phyloP scores from a whole-genome alignment of 108 stramenopile species.

The Cyclostephanos tholiformis region DNA sequence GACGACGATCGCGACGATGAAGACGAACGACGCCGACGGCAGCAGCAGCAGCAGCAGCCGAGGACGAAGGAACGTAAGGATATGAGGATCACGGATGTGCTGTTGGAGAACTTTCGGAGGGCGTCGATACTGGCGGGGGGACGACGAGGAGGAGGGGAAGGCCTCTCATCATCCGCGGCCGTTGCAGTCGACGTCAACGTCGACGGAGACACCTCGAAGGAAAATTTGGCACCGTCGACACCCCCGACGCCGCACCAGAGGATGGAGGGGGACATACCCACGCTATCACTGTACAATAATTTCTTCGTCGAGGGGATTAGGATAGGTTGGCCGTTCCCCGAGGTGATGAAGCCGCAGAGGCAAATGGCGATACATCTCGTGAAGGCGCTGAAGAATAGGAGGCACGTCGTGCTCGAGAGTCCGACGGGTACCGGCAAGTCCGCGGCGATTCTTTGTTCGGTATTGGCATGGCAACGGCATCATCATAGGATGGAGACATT shows the following conservation, averaged over 20 bases:
- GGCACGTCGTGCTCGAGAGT: conserved; percentile 76
- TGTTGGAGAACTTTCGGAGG: conserved; percentile 48
- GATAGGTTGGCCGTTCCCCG: conserved; percentile 79
- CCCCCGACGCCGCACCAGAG: conserved; percentile 5
- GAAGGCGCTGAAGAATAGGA: conserved; percentile 61
- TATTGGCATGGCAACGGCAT: conserved; percentile 76
- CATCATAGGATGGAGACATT: conserved; percentile 19
- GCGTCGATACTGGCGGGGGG: conserved; percentile 17
- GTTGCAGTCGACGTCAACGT: neutral
- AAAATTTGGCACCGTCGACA: neutral
- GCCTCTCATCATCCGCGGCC: no score
- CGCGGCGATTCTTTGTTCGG: conserved; percentile 76
- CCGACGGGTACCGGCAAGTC: conserved; percentile 87
- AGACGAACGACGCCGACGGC: neutral
- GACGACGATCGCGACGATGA: neutral
- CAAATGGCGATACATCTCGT: conserved; percentile 82
- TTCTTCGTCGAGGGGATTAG: conserved; percentile 68
- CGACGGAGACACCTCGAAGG: neutral
- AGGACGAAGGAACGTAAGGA: conserved; percentile 30
- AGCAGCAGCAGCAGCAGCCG: no score
- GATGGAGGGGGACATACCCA: conserved; percentile 73
- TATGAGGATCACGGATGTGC: conserved; percentile 50
- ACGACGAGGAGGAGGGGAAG: no score
- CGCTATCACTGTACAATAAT: conserved; percentile 51
- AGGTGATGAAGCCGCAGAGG: conserved; percentile 68